These are phyloP conservation scores for Flaveria floridana DNA, from an alignment of 140 eudicot genomes.

Conservation along the genomic window DNA sequence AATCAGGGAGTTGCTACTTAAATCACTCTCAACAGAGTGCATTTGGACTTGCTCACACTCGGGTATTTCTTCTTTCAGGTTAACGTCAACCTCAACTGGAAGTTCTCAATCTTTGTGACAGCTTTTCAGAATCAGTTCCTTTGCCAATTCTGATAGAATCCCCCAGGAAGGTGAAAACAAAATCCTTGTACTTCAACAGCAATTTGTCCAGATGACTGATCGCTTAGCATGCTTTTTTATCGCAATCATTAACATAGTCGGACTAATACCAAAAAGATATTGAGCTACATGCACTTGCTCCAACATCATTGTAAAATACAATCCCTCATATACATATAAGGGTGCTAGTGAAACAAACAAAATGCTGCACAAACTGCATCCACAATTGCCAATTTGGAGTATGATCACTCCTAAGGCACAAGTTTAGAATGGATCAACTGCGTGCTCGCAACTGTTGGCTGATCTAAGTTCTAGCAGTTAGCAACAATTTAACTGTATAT, in stretches of 20 bases:
- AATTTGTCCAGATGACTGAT: background rate
- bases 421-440: background rate
- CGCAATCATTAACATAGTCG: background rate
- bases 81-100: background rate
- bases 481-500: background rate
- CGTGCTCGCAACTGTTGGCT: background rate
- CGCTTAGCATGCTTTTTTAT: background rate
- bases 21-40: background rate
- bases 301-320: background rate
- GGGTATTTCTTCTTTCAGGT: background rate
- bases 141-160: background rate
- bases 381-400: background rate
- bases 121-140: background rate
- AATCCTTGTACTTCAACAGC: constrained; percentile 8
- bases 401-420: constrained; percentile 1
- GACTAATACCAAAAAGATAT: background rate
- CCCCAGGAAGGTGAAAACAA: background rate
- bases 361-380: background rate
- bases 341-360: constrained; percentile 6
- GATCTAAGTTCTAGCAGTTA: background rate
- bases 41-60: background rate
- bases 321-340: background rate
- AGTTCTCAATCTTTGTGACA: background rate
- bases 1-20: background rate
- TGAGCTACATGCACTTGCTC: background rate